Percentiles rank a stretch among this genome's conserved stretches.
phyloP scores from a whole-genome alignment of 331 rosid species.

The Pyracantha coccinea region DNA sequence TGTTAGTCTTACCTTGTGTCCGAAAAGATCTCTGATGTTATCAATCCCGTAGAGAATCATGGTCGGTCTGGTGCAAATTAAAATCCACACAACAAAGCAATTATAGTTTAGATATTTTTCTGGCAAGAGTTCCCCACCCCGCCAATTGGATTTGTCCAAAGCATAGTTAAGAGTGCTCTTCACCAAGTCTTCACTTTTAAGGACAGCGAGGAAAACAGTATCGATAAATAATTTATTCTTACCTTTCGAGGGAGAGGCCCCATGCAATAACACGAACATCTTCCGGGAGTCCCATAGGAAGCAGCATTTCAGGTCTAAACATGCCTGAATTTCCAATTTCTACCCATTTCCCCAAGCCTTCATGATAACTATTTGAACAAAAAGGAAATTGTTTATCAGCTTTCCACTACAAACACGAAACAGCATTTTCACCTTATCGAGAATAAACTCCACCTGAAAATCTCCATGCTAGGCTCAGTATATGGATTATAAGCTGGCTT shows the following conservation, averaged over 20 bases:
- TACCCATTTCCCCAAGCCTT: constrained; percentile 82
- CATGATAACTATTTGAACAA: constrained; percentile 61
- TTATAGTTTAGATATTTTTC: neutral
- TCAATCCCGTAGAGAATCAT: constrained; percentile 79
- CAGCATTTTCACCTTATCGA: neutral
- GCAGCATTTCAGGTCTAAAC: constrained; percentile 98
- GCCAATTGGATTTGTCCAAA: neutral
- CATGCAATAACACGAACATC: constrained; percentile 92
- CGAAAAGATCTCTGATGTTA: constrained; percentile 91
- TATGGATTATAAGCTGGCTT: constrained; percentile 97
- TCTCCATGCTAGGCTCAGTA: constrained; percentile 98
- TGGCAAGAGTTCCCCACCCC: neutral
- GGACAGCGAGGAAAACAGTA: neutral
- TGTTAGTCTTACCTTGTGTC: constrained; percentile 59
- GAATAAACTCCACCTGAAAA: constrained; percentile 53
- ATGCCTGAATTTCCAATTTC: constrained; percentile 94
- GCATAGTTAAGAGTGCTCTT: neutral
- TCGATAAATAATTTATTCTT: neutral
- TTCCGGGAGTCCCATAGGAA: constrained; percentile 96
- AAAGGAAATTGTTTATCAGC: neutral
- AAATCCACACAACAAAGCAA: neutral
- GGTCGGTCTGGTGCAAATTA: constrained; percentile 57
- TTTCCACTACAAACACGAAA: constrained; percentile 6
- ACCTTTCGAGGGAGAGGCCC: constrained; percentile 99
- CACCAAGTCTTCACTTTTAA: neutral